Evolutionary conservation across 2,329 filamentous ascomycete species (phyloP), one percentile per base, ranked within the genome.

Genomic region (Periconia sp.): DNA sequence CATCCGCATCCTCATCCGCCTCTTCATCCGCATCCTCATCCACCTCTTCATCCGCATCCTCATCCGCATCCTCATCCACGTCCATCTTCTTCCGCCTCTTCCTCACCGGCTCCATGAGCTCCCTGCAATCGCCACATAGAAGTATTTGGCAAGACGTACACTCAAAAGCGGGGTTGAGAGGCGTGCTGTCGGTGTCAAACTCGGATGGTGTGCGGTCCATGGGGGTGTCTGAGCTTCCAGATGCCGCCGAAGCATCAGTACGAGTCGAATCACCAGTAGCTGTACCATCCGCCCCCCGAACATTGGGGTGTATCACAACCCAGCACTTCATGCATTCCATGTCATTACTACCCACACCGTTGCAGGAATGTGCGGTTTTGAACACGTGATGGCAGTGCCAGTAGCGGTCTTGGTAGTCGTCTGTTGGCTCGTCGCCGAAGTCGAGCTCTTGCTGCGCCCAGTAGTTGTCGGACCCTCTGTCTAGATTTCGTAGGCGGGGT

Each of bases 371-470:
- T 1, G 35, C 25, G 2, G 36, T 29, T 9, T 19, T 10, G 43
- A 66, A 67, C 4, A 13, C 4, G 32, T 69, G 66, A 1, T 28
- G 1, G 36, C 66, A 69, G 16, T 52, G 26, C 64, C 63, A 68
- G 1, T 40, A 16, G 1, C 35, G 43, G 18, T 66, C 56, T 25
- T 48, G 39, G 9, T 40, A 25, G 15, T 61, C 49, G 18, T 69
- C 60, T 1, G 48, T 54, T 4, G 70, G 70, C 40, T 73, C 70
- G 0, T 59, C 54, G 21, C 70, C 70, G 33, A 74, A 73, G 44
- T 71, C 42, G 0, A 62, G 30, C 16, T 49, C 53, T 22, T 50
- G 36, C 0, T 46, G 10, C 30, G 57, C 61, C 71, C 71, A 73
- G 41, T 63, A 61, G 2, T 23, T 24, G 1, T 44, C 35, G 10